Conservation (phyloP, 257 asterid genomes). For the Scutellaria minor region DNA sequence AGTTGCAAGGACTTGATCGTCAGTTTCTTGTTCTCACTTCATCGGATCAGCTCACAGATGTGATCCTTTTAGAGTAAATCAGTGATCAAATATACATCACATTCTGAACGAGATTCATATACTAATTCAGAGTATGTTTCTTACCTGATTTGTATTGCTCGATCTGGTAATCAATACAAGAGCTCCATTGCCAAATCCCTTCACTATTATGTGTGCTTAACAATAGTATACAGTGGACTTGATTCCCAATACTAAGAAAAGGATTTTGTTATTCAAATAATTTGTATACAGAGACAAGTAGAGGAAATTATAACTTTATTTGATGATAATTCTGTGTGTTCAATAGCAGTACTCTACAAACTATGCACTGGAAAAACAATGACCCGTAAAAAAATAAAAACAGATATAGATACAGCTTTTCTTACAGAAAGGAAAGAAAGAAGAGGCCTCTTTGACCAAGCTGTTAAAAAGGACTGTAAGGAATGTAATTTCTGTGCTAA, state of each 20-base stretch:
- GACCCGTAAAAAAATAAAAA: not conserved
- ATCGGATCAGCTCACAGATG: slow-evolving; percentile 18
- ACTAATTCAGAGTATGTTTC: not conserved
- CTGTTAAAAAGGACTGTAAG: not conserved
- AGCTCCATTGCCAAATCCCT: not conserved
- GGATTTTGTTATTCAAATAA: not conserved
- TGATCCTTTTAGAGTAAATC: not conserved
- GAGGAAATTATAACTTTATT: not conserved
- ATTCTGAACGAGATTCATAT: not conserved
- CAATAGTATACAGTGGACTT: not conserved
- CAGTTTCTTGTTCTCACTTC: not conserved
- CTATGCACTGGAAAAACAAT: not conserved
- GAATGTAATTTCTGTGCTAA: not conserved
- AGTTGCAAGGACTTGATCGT: slow-evolving; percentile 33
- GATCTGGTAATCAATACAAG: not conserved
- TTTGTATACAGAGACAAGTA: not conserved
- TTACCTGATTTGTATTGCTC: slow-evolving; percentile 9
- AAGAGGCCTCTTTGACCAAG: slow-evolving; percentile 1
- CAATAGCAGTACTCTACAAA: not conserved
- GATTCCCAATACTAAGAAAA: not conserved
- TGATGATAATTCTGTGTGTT: not conserved
- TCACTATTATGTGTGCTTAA: not conserved
- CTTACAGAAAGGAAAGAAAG: not conserved
- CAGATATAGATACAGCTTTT: not conserved
- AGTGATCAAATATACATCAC: not conserved